A percentile compares a stretch with the other conserved stretches of the same genome.
Evolutionary conservation across 129 eudicot species (phyloP).

Genomic region (Mikania micrantha): DNA sequence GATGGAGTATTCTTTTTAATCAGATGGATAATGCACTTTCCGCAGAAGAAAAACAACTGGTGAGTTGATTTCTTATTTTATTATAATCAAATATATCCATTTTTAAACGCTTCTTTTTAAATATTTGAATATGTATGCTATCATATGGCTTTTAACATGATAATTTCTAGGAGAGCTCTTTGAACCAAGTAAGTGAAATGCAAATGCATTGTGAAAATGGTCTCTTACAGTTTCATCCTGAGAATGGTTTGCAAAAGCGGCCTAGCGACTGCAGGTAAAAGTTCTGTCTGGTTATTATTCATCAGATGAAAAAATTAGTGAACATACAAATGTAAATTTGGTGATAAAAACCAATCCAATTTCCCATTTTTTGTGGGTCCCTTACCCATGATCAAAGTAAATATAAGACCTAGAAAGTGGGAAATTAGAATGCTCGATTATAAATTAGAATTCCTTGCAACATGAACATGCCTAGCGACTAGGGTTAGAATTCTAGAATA

Average conservation of each 20-base stretch:
- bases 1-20: slow-evolving; percentile 61
- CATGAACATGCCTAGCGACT: too few species aligned
- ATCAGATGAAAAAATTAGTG: neutral
- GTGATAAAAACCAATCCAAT: neutral
- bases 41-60: slow-evolving; percentile 81
- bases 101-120: too few species aligned
- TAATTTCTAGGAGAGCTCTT: slow-evolving; percentile 56
- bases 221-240: slow-evolving; percentile 27
- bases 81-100: neutral
- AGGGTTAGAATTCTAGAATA: too few species aligned
- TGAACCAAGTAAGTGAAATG: slow-evolving; percentile 85
- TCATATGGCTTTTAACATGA: neutral
- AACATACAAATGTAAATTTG: too few species aligned
- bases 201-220: slow-evolving; percentile 62
- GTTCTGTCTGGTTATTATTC: slow-evolving; percentile 3
- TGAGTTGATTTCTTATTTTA: slow-evolving; percentile 24
- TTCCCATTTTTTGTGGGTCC: neutral
- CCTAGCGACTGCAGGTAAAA: slow-evolving; percentile 46
- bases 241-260: slow-evolving; percentile 30
- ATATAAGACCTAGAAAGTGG: neutral
- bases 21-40: slow-evolving; percentile 78
- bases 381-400: neutral
- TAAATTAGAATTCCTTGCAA: neutral
- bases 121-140: too few species aligned
- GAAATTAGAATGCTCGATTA: neutral